These are phyloP conservation scores for Fusarium secorum DNA, from an alignment of 2,329 filamentous ascomycete species.

Conservation along the genomic window DNA sequence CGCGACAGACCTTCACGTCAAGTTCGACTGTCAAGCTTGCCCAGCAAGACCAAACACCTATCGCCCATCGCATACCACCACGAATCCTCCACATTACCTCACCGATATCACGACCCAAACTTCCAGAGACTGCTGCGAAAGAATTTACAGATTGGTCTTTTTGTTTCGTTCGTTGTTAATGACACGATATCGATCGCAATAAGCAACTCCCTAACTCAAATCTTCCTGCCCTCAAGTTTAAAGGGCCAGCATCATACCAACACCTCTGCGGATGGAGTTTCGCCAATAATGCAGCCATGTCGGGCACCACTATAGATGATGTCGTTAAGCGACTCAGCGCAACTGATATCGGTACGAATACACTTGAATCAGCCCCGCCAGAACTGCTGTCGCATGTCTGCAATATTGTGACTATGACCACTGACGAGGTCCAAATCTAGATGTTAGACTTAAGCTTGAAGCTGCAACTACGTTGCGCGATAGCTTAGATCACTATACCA, in stretches of 20 bases:
- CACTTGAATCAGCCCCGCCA: slow-evolving; percentile 13
- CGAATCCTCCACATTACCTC: neutral
- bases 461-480: slow-evolving; percentile 89
- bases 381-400: slow-evolving; percentile 31
- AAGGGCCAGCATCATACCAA: slow-evolving; percentile 29
- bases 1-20: slow-evolving; percentile 43
- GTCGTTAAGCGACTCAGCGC: slow-evolving; percentile 67
- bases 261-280: slow-evolving; percentile 48
- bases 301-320: slow-evolving; percentile 67
- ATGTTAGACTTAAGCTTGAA: slow-evolving; percentile 81
- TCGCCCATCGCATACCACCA: neutral
- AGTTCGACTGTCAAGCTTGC: slow-evolving; percentile 19
- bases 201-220: slow-evolving; percentile 29
- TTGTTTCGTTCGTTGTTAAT: slow-evolving; percentile 5
- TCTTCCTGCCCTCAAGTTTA: slow-evolving; percentile 29
- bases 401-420: neutral
- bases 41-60: neutral
- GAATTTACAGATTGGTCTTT: neutral
- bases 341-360: slow-evolving; percentile 59
- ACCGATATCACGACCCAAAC: neutral
- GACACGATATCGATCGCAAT: slow-evolving; percentile 26
- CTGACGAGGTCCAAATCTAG: slow-evolving; percentile 54
- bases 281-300: slow-evolving; percentile 65
- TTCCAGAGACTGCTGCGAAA: neutral
- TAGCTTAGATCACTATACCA: slow-evolving; percentile 87